Conservation (phyloP, 129 eudicot species). For the Flaveria bidentis region DNA sequence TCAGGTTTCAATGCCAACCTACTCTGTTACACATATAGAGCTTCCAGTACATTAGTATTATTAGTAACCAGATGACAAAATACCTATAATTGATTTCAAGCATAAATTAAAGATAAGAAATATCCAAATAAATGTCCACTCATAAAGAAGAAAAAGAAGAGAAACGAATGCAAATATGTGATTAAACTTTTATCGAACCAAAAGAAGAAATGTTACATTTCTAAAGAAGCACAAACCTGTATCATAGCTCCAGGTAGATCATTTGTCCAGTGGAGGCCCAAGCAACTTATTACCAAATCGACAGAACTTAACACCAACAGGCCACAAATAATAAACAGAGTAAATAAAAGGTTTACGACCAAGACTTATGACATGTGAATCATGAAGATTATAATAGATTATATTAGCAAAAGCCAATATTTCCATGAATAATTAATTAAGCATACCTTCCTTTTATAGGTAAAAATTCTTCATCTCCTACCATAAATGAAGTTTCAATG, state of each 20-base stretch:
- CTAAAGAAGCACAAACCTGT: constrained; percentile 58
- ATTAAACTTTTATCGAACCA: background rate
- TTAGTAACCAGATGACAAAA: constrained; percentile 8
- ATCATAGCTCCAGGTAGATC: constrained; percentile 99
- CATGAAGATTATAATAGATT: background rate
- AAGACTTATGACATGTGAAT: constrained; percentile 8
- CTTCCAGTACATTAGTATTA: constrained; percentile 1
- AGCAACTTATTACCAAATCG: constrained; percentile 87
- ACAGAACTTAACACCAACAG: constrained; percentile 56
- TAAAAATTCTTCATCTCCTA: constrained; percentile 90
- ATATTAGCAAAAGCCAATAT: background rate
- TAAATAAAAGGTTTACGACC: constrained; percentile 13
- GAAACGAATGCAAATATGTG: background rate
- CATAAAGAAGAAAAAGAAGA: background rate
- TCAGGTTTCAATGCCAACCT: constrained; percentile 93
- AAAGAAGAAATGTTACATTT: background rate
- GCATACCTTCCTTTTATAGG: constrained; percentile 80
- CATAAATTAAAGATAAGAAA: background rate
- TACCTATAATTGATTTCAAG: background rate
- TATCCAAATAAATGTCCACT: background rate
- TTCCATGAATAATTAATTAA: constrained; percentile 7
- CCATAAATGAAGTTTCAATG: constrained; percentile 75
- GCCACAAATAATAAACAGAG: constrained; percentile 21
- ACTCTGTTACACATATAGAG: constrained; percentile 52
- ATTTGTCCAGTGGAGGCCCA: constrained; percentile 99